A percentile compares a stretch with the other conserved stretches of the same genome.
These are phyloP conservation scores for Colletotrichum liriopes DNA, from an alignment of 2,329 filamentous ascomycete species.

Conservation along the genomic window DNA sequence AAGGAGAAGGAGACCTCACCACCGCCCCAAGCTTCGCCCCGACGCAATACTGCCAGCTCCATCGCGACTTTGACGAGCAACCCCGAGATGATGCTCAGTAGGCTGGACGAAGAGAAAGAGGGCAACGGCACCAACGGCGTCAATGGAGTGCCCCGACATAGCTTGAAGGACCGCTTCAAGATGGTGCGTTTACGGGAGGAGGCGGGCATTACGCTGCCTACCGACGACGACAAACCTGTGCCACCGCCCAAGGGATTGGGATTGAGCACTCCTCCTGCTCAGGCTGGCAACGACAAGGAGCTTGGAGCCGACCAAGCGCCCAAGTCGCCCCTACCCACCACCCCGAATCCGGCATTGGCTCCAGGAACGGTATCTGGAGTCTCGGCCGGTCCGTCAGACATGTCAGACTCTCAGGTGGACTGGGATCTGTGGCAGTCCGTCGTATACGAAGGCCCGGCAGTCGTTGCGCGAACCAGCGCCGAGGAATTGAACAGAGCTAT, in stretches of 20 bases:
- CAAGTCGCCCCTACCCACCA: slow-evolving; percentile 68
- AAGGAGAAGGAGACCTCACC: slow-evolving; percentile 72
- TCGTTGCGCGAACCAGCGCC: slow-evolving; percentile 87
- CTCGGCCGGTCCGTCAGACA: slow-evolving; percentile 80
- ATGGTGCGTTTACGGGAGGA: slow-evolving; percentile 83
- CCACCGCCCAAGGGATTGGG: slow-evolving; percentile 44
- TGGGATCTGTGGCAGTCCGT: slow-evolving; percentile 99
- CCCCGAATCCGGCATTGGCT: slow-evolving; percentile 79
- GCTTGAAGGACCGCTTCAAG: slow-evolving; percentile 85
- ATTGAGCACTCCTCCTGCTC: slow-evolving; percentile 46
- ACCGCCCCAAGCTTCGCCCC: slow-evolving; percentile 62
- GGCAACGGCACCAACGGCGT: slow-evolving; percentile 60
- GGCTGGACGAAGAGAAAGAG: slow-evolving; percentile 81
- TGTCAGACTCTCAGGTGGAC: slow-evolving; percentile 85
- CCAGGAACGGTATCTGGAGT: slow-evolving; percentile 90
- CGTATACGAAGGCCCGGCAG: slow-evolving; percentile 93
- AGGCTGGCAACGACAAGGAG: slow-evolving; percentile 43
- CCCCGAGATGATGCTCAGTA: slow-evolving; percentile 83
- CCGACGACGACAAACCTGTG: slow-evolving; percentile 65
- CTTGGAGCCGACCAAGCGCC: slow-evolving; percentile 36
- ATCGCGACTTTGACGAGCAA: slow-evolving; percentile 85
- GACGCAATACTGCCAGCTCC: slow-evolving; percentile 84
- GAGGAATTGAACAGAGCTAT: slow-evolving; percentile 94
- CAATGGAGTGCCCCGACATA: slow-evolving; percentile 65
- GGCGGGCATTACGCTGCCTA: slow-evolving; percentile 68